Base-by-base conservation (phyloP, 768 basidiomycete species). In the Hericium alpestre region DNA sequence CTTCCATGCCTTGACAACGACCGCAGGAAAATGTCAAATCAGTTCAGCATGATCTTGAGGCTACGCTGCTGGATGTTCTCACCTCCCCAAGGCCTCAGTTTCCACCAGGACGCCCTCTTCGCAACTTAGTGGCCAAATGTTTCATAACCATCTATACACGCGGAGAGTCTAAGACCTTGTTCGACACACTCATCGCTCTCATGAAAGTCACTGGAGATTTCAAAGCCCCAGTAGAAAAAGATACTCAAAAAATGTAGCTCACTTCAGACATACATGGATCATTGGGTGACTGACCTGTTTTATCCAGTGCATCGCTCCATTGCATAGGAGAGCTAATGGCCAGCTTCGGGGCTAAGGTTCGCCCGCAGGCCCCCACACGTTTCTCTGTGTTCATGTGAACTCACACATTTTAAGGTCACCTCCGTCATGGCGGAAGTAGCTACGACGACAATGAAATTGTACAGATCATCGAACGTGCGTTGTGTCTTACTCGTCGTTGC, bases 311-410 rank as follows among this genome's bases (percentile, higher is more conserved):
- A 11, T 84, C 90, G 3, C 84, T 93, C 66, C 90, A 85, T 59
- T 86, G 87, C 59, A 81, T 94, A 22, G 94, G 93, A 3, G 92
- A 95, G 67, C 70, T 97, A 8, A 97, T 97, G 89, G 79, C 74
- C 25, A 75, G 74, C 6, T 90, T 86, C 66, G 95, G 95, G 4
- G 76, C 84, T 4, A 90, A 96, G 74, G 93, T 89, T 66, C 56
- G 84, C 65, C 12, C 49, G 3, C 49, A 10, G 10, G 16, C 23
- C 37, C n/a, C 22, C 43, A 59, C 15, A 43, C 11, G n/a, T 15
- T 10, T 41, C 39, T 51, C 51, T 16, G 38, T 39, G 16, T 27
- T 37, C 51, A 1, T 60, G 53, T 43, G 51, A n/a, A 53, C 46
- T 18, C 7, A n/a, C 1, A 13, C 23, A n/a, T 37, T 13, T 38